Evolutionary conservation across 2,329 filamentous ascomycete species (phyloP), one percentile per base, ranked within the genome.

Genomic region (Colletotrichum lentis): DNA sequence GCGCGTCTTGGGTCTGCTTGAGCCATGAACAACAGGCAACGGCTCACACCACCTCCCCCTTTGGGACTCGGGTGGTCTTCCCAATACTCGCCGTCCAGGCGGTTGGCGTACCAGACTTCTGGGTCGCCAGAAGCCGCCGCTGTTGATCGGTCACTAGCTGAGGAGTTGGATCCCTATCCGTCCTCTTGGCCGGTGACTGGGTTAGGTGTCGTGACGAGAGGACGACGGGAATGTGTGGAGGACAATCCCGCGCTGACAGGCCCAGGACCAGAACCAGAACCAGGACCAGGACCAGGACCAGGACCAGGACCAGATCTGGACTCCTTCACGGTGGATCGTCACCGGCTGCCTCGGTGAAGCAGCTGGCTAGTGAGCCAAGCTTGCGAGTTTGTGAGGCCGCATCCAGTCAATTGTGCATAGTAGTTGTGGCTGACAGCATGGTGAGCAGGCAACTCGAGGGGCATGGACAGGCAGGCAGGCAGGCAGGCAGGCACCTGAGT

Each of bases 151-250:
- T 20, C 47, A 50, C 55, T 60, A 50, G 41, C 62, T 55, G 50
- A 55, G 41, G 18, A 46, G 22, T 16, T 27, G 50, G 56, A 50
- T 60, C 50, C 62, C 62, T 61, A 35, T 35, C 46, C 24, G 37
- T 39, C 16, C 46, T 20, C 43, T 56, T 60, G 49, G 46, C 62
- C 62, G 62, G 49, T 47, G 62, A 66, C 66, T 69, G 37, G 44
- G 14, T 55, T 41, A 49, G 24, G 44, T 24, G 14, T 44, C 27
- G 37, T 37, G 62, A 52, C 24, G 37, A 37, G 18, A 44, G 20
- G 44, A 39, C 18, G 20, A 31, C 14, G 43, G 22, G 3, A 2
- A n/a, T 5, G 43, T 59, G 14, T 47, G 31, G 31, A 27, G 43
- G 54, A 47, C 62, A 56, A 66, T 49, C 62, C 62, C 55, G 39